A percentile compares a stretch with the other conserved stretches of the same genome.
These are phyloP conservation scores for Ophiocordyceps australis DNA, from an alignment of 2,329 filamentous ascomycete species.

Conservation along the genomic window DNA sequence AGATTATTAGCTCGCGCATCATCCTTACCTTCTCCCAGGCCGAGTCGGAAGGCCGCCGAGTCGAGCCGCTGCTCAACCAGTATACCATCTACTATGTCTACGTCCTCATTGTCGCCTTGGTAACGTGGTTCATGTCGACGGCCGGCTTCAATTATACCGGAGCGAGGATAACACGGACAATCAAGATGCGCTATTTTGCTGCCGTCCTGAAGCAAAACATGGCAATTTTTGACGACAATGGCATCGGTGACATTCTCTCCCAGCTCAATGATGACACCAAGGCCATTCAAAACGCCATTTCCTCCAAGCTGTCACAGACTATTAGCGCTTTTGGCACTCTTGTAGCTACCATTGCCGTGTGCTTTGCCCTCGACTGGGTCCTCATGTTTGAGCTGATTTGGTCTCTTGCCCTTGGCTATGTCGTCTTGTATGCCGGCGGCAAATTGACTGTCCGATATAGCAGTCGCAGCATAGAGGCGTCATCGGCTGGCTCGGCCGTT, in stretches of 20 bases:
- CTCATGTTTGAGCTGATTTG: not conserved
- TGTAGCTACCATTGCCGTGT: not conserved
- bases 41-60: not conserved
- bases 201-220: conserved; percentile 12
- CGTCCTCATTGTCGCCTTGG: conserved; percentile 12
- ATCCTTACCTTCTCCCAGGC: not conserved
- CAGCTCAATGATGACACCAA: not conserved
- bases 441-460: not conserved
- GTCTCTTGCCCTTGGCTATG: not conserved
- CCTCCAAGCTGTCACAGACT: not conserved
- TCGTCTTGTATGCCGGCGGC: not conserved
- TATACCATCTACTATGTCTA: conserved; percentile 2
- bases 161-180: not conserved
- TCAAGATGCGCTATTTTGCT: conserved; percentile 5
- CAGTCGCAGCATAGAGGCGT: not conserved
- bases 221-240: conserved; percentile 12
- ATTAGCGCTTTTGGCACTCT: not conserved
- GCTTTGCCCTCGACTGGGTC: not conserved
- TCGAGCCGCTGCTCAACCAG: not conserved
- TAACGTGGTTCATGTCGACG: conserved; percentile 12
- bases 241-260: conserved; percentile 3
- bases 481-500: conserved; percentile 3
- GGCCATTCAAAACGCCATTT: not conserved
- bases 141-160: conserved; percentile 3
- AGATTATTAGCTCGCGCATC: not conserved